Percentiles rank a stretch among this genome's conserved stretches.
Conservation (phyloP, 1,284 basidiomycete species). For the Cerioporus squamosus region DNA sequence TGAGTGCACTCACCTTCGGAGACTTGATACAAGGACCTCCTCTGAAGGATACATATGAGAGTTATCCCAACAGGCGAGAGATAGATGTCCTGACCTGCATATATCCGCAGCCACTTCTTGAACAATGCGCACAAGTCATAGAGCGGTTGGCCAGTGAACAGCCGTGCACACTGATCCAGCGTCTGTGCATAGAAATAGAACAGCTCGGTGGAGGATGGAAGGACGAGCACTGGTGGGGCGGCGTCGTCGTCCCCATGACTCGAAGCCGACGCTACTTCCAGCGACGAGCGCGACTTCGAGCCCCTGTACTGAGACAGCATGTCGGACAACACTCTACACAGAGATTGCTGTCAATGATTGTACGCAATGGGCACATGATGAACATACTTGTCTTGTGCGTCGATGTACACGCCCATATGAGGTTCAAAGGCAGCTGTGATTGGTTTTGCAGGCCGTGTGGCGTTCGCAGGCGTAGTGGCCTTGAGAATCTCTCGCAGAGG, state of each 20-base stretch:
- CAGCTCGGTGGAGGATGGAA: slow-evolving; percentile 94
- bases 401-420: slow-evolving; percentile 92
- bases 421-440: slow-evolving; percentile 91
- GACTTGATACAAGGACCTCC: slow-evolving; percentile 77
- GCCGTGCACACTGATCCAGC: slow-evolving; percentile 89
- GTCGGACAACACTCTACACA: slow-evolving; percentile 69
- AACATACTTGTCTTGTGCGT: slow-evolving; percentile 91
- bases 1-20: slow-evolving; percentile 61
- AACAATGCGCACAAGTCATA: slow-evolving; percentile 82
- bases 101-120: slow-evolving; percentile 93
- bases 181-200: slow-evolving; percentile 98
- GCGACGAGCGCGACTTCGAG: slow-evolving; percentile 62
- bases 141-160: slow-evolving; percentile 82
- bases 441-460: slow-evolving; percentile 57
- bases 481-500: slow-evolving; percentile 68
- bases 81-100: slow-evolving; percentile 69
- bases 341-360: not conserved
- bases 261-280: slow-evolving; percentile 57
- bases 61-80: not conserved
- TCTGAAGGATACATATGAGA: slow-evolving; percentile 48
- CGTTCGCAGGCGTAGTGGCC: slow-evolving; percentile 47
- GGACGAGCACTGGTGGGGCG: slow-evolving; percentile 65
- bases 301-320: slow-evolving; percentile 85
- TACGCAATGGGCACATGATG: not conserved
- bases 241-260: slow-evolving; percentile 49